Conservation (phyloP, 106 monocot genomes). For the Agapanthus africanus region DNA sequence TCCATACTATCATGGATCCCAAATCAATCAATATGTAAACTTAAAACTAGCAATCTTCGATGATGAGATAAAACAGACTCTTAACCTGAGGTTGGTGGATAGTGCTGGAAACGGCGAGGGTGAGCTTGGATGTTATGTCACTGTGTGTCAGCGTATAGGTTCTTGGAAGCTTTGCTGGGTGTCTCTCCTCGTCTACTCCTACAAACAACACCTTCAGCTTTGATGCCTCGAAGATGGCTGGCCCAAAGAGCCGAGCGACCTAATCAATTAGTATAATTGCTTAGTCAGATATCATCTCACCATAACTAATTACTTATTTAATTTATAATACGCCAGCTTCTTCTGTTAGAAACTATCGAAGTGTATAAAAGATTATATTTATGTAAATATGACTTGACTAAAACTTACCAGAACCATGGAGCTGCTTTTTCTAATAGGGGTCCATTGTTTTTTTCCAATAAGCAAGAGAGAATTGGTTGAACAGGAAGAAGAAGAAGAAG, state of each 20-base stretch:
- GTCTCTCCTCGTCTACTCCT: conserved; percentile 55
- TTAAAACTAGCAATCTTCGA: no score
- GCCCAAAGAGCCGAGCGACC: conserved; percentile 84
- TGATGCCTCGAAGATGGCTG: conserved; percentile 87
- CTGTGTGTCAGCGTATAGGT: conserved; percentile 96
- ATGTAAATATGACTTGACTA: not conserved
- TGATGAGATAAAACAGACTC: no score
- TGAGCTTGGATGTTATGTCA: conserved; percentile 74
- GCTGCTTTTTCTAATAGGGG: not conserved
- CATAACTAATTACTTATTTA: not conserved
- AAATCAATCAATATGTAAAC: no score
- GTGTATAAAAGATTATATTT: no score
- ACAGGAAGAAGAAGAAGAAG: not conserved
- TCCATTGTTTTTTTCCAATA: not conserved
- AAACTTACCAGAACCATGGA: conserved; percentile 24
- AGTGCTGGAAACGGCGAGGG: conserved; percentile 73
- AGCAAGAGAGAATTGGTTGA: not conserved
- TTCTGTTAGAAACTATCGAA: not conserved
- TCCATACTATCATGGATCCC: no score
- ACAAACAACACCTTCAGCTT: conserved; percentile 85
- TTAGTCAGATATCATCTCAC: not conserved
- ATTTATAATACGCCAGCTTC: not conserved
- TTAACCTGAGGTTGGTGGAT: conserved; percentile 71
- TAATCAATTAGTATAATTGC: not conserved
- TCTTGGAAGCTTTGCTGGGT: conserved; percentile 57